Conservation (phyloP, 108 stramenopile species). For the Pseudonitzschia pungens region DNA sequence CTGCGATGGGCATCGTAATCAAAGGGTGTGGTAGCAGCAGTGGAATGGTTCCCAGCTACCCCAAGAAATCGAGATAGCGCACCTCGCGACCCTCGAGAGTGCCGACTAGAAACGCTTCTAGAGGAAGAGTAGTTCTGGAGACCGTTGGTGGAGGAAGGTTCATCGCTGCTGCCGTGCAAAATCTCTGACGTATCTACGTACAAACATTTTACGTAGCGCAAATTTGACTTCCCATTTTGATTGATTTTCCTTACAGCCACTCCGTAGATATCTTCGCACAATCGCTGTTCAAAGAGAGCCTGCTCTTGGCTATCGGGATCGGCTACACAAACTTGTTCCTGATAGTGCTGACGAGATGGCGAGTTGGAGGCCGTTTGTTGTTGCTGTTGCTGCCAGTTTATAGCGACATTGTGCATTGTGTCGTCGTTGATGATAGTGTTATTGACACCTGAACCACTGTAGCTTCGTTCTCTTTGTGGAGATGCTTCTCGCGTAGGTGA, state of each 20-base stretch:
- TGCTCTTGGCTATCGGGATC: conserved; percentile 69
- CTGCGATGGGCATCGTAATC: conserved; percentile 4
- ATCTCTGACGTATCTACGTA: conserved; percentile 45
- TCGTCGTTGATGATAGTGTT: background rate
- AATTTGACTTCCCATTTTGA: conserved; percentile 78
- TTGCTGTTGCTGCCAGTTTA: background rate
- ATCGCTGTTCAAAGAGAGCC: conserved; percentile 79
- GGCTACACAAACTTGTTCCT: background rate
- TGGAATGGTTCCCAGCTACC: background rate
- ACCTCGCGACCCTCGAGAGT: conserved; percentile 12
- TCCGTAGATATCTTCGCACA: conserved; percentile 71
- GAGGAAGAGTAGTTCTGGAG: conserved; percentile 13
- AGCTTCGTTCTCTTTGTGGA: conserved; percentile 11
- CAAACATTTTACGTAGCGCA: conserved; percentile 79
- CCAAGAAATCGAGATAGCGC: conserved; percentile 7
- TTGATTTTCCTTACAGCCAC: conserved; percentile 87
- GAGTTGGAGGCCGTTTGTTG: background rate
- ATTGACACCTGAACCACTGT: background rate
- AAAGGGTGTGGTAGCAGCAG: background rate
- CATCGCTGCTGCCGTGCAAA: conserved; percentile 8
- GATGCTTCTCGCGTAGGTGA: background rate
- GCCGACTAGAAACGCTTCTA: conserved; percentile 35
- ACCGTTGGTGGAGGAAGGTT: background rate
- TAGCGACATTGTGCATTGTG: background rate
- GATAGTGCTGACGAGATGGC: background rate